Evolutionary conservation across 179 eudicot species (phyloP), one percentile per base, ranked within the genome.

Genomic region (Beta corolliflora): DNA sequence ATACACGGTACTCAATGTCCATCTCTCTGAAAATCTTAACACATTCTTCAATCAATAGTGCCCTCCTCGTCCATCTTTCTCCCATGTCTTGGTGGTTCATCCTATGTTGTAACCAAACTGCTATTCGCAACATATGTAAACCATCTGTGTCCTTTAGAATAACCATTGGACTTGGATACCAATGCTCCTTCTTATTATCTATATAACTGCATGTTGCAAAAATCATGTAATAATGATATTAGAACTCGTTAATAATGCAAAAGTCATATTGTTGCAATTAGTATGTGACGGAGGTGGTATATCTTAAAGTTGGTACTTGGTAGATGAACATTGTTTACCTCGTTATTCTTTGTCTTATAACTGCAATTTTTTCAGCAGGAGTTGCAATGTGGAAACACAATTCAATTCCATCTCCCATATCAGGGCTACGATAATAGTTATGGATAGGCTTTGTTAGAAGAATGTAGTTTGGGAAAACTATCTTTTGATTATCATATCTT

Each of bases 21-120:
- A 91, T 89, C 58, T 93, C 97, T 80, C 83, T 83, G 68, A 89
- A 87, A 31, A 90, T 87, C 79, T 84, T 90, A 19, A 90, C 59
- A 82, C 92, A 87, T 82, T 93, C 98, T 73, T 93, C 97, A 0
- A 91, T 25, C 76, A 93, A 63, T 55, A 84, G 82, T 48, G 91
- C 92, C 73, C 98, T 77, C 58, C 98, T 90, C 15, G 2, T 60
- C 81, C 83, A 89, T 81, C 85, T 91, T 59, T 89, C 94, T 2
- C 87, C 93, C 89, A 94, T 91, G 81, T 94, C 91, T 73, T 94
- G 98, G 80, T 88, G 88, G 82, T 94, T 94, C 84, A 94, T 93
- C 64, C 85, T 79, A 64, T 94, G 98, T 72, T 91, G 89, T 56
- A 93, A 3, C 98, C 97, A 93, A 25, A 94, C 84, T 0, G 95